Percentiles rank a stretch among this genome's conserved stretches.
phyloP scores from a whole-genome alignment of 495 filamentous ascomycete species.

The Zalerion maritima region DNA sequence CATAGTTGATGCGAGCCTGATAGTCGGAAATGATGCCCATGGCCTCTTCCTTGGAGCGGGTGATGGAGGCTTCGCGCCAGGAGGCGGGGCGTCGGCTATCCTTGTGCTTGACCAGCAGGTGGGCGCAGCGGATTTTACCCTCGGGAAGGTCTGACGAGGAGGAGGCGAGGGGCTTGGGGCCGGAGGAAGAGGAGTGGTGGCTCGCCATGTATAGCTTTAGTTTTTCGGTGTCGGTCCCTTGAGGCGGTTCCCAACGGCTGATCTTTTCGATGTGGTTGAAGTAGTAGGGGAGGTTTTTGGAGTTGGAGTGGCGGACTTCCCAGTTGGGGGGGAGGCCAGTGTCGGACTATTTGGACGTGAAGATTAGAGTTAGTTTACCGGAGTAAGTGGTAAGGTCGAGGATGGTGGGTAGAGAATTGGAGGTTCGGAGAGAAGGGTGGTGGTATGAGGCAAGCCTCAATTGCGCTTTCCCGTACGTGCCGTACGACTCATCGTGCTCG shows the following conservation, averaged over 20 bases:
- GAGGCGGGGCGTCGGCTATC: constrained; percentile 76
- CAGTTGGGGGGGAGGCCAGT: constrained; percentile 75
- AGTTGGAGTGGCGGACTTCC: constrained; percentile 93
- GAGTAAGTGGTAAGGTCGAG: constrained; percentile 4
- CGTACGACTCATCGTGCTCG: too few relatives aligned
- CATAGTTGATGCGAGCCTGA: constrained; percentile 56
- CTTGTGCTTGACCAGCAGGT: constrained; percentile 83
- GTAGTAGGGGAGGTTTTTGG: constrained; percentile 96
- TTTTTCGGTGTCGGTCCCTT: constrained; percentile 72
- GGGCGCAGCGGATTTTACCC: constrained; percentile 82
- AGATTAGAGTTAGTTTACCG: constrained; percentile 3
- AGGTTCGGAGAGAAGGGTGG: background rate
- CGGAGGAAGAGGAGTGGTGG: constrained; percentile 46
- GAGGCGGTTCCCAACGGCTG: constrained; percentile 88
- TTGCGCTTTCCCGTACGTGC: too few relatives aligned
- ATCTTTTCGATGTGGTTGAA: constrained; percentile 72
- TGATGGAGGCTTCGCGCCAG: constrained; percentile 84
- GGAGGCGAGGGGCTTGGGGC: constrained; percentile 30
- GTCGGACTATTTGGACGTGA: constrained; percentile 43
- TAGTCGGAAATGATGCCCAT: constrained; percentile 57
- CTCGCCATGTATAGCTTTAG: constrained; percentile 85
- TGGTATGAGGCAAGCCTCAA: too few relatives aligned
- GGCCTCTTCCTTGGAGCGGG: constrained; percentile 75
- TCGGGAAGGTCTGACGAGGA: constrained; percentile 27
- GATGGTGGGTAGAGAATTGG: background rate